These are phyloP conservation scores for Russula earlei DNA, from an alignment of 768 basidiomycete genomes.

Conservation along the genomic window DNA sequence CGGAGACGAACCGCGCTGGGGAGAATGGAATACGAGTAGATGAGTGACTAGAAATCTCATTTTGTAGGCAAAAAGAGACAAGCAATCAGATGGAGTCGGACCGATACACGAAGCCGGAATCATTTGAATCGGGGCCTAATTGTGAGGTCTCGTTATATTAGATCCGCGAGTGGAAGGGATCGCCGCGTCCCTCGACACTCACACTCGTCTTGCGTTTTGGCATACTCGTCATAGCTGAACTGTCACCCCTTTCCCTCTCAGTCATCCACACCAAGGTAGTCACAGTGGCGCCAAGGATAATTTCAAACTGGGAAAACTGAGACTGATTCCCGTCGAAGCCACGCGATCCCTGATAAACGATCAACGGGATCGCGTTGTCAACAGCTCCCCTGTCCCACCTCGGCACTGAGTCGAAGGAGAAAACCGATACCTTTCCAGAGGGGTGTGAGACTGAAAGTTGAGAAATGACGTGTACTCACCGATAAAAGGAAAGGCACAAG, in stretches of 20 bases:
- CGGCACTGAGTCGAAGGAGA: no score
- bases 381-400: no score
- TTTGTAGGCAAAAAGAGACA: neutral
- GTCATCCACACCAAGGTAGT: slow-evolving; percentile 2
- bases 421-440: no score
- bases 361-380: no score
- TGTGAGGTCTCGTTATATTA: no score
- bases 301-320: neutral
- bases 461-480: no score
- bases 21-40: slow-evolving; percentile 38
- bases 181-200: neutral
- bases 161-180: neutral
- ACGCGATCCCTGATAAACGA: no score
- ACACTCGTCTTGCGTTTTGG: neutral
- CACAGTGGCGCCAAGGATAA: slow-evolving; percentile 8
- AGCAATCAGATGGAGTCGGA: neutral
- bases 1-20: slow-evolving; percentile 18
- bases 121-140: neutral
- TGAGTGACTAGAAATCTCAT: slow-evolving; percentile 40
- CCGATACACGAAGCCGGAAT: no score
- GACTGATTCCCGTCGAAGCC: neutral
- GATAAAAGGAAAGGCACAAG: no score
- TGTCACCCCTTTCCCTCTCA: neutral
- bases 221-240: neutral
- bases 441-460: no score